Evolutionary conservation across 208 protist genomes (phyloP), one percentile per base, ranked within the genome.

Genomic region (Wallacemonas sp.): DNA sequence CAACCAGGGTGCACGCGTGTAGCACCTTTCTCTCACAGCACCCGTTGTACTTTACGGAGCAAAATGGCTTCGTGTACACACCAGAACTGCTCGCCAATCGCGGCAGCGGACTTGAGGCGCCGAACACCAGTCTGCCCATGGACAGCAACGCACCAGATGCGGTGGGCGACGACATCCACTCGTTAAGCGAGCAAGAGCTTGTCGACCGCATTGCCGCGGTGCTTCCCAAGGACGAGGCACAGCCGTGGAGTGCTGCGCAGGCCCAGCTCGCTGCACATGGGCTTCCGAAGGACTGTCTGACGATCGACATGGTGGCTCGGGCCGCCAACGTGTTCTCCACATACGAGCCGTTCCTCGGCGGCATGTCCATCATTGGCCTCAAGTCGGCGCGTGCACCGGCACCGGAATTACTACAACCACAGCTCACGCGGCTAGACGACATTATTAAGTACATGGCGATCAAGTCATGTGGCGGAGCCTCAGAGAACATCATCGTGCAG

Each of bases 391-490:
- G 42, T 1, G 54, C 75, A 12, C 76, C 73, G 22, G 61, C 75
- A 13, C 39, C 59, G 12, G 38, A 79, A 12, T 9, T 83, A 8
- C 52, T 89, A 32, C 71, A 76, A 15, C 81, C 83, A 19, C 76
- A 63, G 19, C 68, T 84, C 8, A 46, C 63, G 1, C 75, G 32
- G 12, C 55, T 93, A 2, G 52, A 48, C 1, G 78, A 77, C 19
- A 41, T 94, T 0, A 29, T 96, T 21, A 87, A 89, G 66, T 74
- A 81, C 29, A 81, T 94, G 27, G 87, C 88, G 0, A 68, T 96
- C 4, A 62, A 81, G 1, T 76, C 81, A 4, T 39, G 88, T 13
- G 62, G 69, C 26, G 83, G 83, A 10, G 73, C 69, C 3, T 63
- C 73, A 33, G 86, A 89, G 37, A 52, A 52, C 6, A 66, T 57